Percentiles rank a stretch among this genome's conserved stretches.
These are phyloP conservation scores for Dorcoceras hygrometricum DNA, from an alignment of 257 asterid genomes.

Conservation along the genomic window DNA sequence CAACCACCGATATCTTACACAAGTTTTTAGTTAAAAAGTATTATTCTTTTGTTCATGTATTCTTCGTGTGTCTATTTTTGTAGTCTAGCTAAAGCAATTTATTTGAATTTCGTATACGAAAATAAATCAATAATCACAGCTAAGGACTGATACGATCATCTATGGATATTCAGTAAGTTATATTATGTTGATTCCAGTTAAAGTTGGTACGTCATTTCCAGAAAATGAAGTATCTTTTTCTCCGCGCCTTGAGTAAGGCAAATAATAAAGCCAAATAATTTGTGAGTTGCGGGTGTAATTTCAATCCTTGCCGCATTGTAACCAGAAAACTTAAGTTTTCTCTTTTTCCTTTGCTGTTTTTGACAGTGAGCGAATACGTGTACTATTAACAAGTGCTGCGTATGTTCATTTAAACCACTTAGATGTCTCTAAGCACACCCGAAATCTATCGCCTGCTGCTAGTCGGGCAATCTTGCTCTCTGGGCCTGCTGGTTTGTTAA, in stretches of 20 bases:
- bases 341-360: constrained; percentile 22
- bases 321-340: constrained; percentile 4
- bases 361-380: constrained; percentile 72
- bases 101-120: neutral
- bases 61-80: neutral
- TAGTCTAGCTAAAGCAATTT: neutral
- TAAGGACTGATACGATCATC: neutral
- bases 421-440: constrained; percentile 75
- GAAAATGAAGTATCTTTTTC: neutral
- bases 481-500: constrained; percentile 76
- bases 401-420: constrained; percentile 78
- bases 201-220: neutral
- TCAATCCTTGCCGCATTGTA: too few relatives aligned
- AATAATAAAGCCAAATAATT: too few relatives aligned
- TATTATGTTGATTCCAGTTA: too few relatives aligned
- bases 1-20: neutral
- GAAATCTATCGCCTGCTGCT: constrained; percentile 92
- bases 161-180: neutral
- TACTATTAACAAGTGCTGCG: constrained; percentile 75
- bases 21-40: neutral
- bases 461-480: constrained; percentile 88
- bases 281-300: too few relatives aligned
- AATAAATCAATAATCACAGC: constrained; percentile 2
- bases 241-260: neutral
- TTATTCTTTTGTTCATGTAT: neutral